phyloP scores from a whole-genome alignment of 495 filamentous ascomycete genomes.

The Aspergillus indologenus region DNA sequence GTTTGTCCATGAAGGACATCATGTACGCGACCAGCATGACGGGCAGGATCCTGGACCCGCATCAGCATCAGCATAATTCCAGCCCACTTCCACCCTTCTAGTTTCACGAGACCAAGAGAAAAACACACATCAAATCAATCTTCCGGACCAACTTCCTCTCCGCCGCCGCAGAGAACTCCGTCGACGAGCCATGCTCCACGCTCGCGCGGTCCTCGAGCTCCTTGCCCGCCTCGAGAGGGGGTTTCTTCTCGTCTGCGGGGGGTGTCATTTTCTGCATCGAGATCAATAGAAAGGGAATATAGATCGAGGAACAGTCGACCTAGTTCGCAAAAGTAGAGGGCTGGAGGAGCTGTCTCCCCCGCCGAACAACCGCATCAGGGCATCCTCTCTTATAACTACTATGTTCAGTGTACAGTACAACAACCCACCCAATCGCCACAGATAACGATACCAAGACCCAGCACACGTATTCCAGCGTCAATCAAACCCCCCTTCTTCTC shows the following conservation, averaged over 20 bases:
- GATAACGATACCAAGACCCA: too few species aligned
- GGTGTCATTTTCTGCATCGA: not conserved
- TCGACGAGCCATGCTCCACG: constrained; percentile 7
- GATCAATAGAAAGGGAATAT: too few species aligned
- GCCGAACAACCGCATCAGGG: too few species aligned
- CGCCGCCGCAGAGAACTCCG: constrained; percentile 13
- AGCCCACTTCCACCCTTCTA: not conserved
- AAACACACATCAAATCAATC: constrained; percentile 22
- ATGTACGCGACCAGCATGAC: constrained; percentile 32
- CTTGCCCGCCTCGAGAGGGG: constrained; percentile 4
- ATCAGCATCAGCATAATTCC: not conserved
- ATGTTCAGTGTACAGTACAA: too few species aligned
- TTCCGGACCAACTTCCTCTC: constrained; percentile 26
- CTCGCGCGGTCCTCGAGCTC: constrained; percentile 18
- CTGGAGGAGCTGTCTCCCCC: too few species aligned
- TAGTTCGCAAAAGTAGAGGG: too few species aligned
- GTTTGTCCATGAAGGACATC: constrained; percentile 54
- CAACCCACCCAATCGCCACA: too few species aligned
- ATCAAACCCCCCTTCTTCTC: too few species aligned
- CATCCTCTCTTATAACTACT: too few species aligned
- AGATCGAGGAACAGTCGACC: too few species aligned
- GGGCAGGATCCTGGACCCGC: constrained; percentile 19
- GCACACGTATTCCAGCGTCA: not conserved
- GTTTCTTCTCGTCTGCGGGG: not conserved
- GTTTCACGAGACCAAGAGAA: not conserved